Conservation (phyloP, 73 alveolate genomes). For the Symbiodinium natans region DNA sequence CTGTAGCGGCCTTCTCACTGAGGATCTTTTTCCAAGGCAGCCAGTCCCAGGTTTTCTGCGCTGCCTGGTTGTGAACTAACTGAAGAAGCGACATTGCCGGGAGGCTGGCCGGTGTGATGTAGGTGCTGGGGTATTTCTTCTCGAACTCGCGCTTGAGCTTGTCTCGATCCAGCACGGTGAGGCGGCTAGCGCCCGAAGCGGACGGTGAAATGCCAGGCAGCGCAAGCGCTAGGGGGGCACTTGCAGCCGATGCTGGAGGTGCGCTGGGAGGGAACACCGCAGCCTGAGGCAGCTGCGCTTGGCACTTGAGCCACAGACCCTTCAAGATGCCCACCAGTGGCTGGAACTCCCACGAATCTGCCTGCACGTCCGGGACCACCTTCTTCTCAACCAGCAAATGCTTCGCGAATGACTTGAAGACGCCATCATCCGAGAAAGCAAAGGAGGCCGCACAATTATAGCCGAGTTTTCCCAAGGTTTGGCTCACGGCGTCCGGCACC, state of each 20-base stretch:
- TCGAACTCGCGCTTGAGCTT: background rate
- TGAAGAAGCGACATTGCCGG: background rate
- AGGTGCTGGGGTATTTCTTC: background rate
- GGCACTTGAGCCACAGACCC: background rate
- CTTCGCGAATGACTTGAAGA: background rate
- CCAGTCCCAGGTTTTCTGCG: constrained; percentile 27
- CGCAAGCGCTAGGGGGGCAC: too few relatives aligned
- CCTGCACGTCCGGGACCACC: background rate
- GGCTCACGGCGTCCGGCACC: too few relatives aligned
- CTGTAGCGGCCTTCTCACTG: background rate
- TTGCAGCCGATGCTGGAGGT: background rate
- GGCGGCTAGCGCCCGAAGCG: background rate
- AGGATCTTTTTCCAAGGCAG: background rate
- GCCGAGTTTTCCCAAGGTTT: too few relatives aligned
- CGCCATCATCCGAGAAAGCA: too few relatives aligned
- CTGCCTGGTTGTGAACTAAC: background rate
- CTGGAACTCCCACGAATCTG: background rate
- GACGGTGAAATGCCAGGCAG: background rate
- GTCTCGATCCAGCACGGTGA: constrained; percentile 20
- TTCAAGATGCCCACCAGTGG: background rate
- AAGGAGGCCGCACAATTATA: too few relatives aligned
- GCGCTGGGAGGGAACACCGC: background rate
- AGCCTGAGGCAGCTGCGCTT: background rate
- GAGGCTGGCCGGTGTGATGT: background rate
- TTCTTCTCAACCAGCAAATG: background rate